Base-by-base conservation (phyloP, 1,139 yeast genomes). In the Taphrina flavorubra region DNA sequence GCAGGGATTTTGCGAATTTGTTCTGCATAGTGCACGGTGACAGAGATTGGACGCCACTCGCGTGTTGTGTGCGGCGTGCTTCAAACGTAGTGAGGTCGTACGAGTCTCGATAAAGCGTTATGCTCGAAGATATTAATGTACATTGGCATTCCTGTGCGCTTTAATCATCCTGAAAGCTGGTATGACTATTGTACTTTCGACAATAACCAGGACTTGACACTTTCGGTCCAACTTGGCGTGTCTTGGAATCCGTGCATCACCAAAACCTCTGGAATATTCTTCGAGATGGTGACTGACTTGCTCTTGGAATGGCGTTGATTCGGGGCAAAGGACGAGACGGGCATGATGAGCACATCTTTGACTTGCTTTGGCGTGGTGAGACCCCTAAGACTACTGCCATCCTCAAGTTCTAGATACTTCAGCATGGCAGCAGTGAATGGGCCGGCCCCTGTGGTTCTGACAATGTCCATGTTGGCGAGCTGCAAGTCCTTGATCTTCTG, bases 401-500 rank as follows among this genome's bases (percentile, higher is more conserved):
- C 55, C 8, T 40, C 13, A 39, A 62, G 51, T 16, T 46, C 57
- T 81, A 94, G 80, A 77, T 92, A 92, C 60, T 82, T 84, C 76
- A 94, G 89, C 14, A 92, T 85, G 16, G 86, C 80, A 77, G 92
- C 97, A 0, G 99, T 90, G 86, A 92, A 94, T 37, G 91, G 84
- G 0, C 97, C 98, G 1, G 97, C 97, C 0, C 99, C 99, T 0
- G 99, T 92, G 98, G 98, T 94, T 76, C 91, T 86, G 97, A 94
- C 92, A 70, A 94, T 87, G 75, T 89, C 92, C 84, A 83, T 73
- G 3, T 81, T 81, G 4, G 79, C 72, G 25, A 76, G 75, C 51
- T 75, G 74, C 14, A 89, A 87, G 34, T 91, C 88, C 70, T 84
- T 84, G 25, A 77, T 77, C 4, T 71, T 72, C 47, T 44, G 20